Evolutionary conservation across 2,329 filamentous ascomycete species (phyloP).

Genomic region (Verticillium tricorpus): DNA sequence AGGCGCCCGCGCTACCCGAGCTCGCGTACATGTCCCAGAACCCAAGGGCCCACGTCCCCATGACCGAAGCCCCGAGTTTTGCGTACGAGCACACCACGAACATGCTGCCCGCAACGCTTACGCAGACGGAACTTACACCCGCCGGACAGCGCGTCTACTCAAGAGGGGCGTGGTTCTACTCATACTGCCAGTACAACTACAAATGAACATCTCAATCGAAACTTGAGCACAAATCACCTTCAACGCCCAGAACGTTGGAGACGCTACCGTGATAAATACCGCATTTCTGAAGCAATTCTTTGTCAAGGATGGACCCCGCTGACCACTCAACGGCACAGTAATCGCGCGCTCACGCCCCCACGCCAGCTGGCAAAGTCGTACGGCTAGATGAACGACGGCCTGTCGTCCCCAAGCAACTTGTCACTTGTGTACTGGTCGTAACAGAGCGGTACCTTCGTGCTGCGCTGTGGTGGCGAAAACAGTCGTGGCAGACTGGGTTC

Average conservation of each 20-base stretch:
- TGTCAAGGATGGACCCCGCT: background rate
- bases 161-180: background rate
- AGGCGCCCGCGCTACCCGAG: background rate
- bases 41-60: background rate
- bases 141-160: background rate
- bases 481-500: slow-evolving; percentile 19
- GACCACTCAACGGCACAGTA: background rate
- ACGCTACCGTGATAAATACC: background rate
- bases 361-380: background rate
- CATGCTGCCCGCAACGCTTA: background rate
- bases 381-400: too few relatives aligned
- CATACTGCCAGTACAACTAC: background rate
- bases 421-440: too few relatives aligned
- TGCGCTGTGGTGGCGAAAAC: slow-evolving; percentile 6
- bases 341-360: background rate
- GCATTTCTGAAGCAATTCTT: background rate
- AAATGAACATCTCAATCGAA: background rate
- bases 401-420: too few relatives aligned
- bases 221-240: background rate
- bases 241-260: background rate
- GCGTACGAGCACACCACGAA: background rate
- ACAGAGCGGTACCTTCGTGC: too few relatives aligned
- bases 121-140: background rate
- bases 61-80: background rate
- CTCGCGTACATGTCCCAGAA: background rate